A percentile compares a stretch with the other conserved stretches of the same genome.
Conservation (phyloP, 2,329 filamentous ascomycete genomes). For the Colletotrichum liaoningense region DNA sequence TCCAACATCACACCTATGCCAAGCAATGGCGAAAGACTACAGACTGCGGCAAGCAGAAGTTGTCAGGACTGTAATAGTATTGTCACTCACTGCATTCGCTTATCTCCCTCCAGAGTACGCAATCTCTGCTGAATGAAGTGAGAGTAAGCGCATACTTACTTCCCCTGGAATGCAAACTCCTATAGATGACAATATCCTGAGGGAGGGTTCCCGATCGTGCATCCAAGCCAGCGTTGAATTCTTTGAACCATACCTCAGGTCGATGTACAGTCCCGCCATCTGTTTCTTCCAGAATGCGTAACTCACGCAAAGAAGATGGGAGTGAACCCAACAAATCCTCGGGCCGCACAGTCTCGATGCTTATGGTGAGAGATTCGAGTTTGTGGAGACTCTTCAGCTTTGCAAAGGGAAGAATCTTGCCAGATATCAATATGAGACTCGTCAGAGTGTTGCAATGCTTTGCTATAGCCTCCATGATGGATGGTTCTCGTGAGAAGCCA, state of each 20-base stretch:
- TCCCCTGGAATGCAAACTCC: neutral
- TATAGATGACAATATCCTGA: neutral
- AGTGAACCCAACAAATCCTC: conserved; percentile 1
- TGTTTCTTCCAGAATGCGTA: neutral
- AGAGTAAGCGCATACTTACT: neutral
- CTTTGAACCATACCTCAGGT: neutral
- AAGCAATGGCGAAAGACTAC: no score
- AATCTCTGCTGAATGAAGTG: neutral
- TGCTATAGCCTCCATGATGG: neutral
- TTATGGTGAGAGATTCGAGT: conserved; percentile 19
- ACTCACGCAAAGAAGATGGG: neutral
- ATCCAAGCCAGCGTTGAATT: neutral
- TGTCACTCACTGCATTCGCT: no score
- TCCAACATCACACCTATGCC: no score
- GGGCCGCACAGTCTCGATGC: conserved; percentile 8
- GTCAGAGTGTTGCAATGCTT: conserved; percentile 12
- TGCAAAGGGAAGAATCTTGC: neutral
- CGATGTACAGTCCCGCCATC: neutral
- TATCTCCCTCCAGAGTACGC: neutral
- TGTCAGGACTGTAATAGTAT: no score
- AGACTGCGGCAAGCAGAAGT: no score
- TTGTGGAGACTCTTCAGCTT: conserved; percentile 4
- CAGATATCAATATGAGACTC: conserved; percentile 12
- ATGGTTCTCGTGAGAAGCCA: neutral
- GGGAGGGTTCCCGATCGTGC: neutral